Evolutionary conservation across 2,329 filamentous ascomycete genomes (phyloP), one percentile per base, ranked within the genome.

Genomic region (Gnomoniopsis sp.): DNA sequence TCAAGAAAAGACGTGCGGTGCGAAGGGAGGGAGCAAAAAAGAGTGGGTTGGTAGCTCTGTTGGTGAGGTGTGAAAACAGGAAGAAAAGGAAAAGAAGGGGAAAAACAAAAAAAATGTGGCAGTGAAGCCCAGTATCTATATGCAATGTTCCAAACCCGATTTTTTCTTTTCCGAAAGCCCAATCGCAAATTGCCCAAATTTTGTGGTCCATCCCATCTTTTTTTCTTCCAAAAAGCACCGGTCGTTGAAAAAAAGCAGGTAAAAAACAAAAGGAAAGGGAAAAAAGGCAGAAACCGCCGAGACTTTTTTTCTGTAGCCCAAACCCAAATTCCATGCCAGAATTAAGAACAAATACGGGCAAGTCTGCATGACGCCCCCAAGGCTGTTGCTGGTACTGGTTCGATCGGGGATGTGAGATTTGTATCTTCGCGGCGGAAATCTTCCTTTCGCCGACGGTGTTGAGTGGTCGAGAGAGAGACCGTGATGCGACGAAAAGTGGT

Each of bases 101-200:
- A n/a, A 55, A 49, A 44, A 54, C 49, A 44, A n/a, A 49, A 36
- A 49, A 43, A 57, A 48, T 46, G 34, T 38, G 59, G 56, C 58
- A 63, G 53, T 61, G 55, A 64, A 61, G 59, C 59, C 46, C 26
- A 61, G 52, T 38, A 59, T 68, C 67, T 68, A 68, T 68, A 68
- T 68, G 65, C 65, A 61, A 36, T n/a, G 38, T n/a, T 63, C 63
- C 67, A 63, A 56, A 52, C 64, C 62, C 56, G 53, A 46, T 65
- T 58, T 63, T 63, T 61, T 55, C 63, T 62, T 65, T 66, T 60
- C 54, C 64, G 62, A 17, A 59, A 56, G 55, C 57, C 59, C 57
- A 41, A 57, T n/a, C 38, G 7, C 57, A 61, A 58, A 56, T 52
- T 36, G 41, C 47, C 51, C 44, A 48, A 43, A 4, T 57, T 62